Conservation (phyloP, 805 yeast species). For the Candida sphagnicola region DNA sequence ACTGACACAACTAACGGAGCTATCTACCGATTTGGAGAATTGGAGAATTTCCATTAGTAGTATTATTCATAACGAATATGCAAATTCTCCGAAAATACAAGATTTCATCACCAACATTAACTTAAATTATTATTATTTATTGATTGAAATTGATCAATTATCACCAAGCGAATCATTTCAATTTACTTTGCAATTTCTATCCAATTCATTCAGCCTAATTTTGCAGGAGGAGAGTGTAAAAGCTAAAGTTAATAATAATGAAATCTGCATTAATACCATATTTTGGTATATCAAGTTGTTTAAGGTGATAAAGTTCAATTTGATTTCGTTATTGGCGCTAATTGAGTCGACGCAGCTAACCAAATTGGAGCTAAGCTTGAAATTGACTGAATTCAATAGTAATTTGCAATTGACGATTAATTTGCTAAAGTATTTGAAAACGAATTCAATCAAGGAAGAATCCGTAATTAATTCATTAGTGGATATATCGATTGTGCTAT, state of each 20-base stretch:
- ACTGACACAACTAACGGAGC: conserved; percentile 8
- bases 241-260: conserved; percentile 1
- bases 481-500: not conserved
- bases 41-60: conserved; percentile 33
- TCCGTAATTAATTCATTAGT: not conserved
- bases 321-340: conserved; percentile 17
- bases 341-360: conserved; percentile 9
- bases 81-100: conserved; percentile 24
- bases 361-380: conserved; percentile 15
- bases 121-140: conserved; percentile 35
- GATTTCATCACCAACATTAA: conserved; percentile 31
- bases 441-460: not conserved
- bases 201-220: conserved; percentile 35
- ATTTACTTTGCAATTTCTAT: conserved; percentile 38
- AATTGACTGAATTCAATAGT: conserved; percentile 28
- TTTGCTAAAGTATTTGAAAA: conserved; percentile 22
- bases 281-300: conserved; percentile 34
- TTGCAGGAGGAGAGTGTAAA: conserved; percentile 13
- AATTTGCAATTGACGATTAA: conserved; percentile 31
- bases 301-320: conserved; percentile 30
- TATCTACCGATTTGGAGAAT: conserved; percentile 31
- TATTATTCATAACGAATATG: conserved; percentile 22
- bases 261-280: conserved; percentile 11
- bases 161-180: conserved; percentile 35
- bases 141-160: conserved; percentile 39